Percentiles rank a stretch among this genome's conserved stretches.
phyloP scores from a whole-genome alignment of 2,329 filamentous ascomycete genomes.

The Rhytidhysteron rufulum region DNA sequence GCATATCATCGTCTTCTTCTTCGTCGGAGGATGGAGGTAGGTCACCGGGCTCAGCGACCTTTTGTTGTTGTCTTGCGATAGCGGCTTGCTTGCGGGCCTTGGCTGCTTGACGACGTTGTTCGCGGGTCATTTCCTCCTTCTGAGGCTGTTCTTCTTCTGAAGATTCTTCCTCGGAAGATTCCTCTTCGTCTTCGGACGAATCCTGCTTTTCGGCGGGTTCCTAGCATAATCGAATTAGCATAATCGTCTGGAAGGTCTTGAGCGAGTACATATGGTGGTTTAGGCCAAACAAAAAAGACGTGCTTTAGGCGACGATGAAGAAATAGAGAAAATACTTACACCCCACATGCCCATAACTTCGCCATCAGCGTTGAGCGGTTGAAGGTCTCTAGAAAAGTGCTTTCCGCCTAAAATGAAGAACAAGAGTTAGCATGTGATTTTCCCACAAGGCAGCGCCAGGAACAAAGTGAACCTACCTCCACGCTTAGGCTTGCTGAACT shows the following conservation, averaged over 20 bases:
- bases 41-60: conserved; percentile 76
- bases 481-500: conserved; percentile 89
- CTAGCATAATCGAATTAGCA: conserved; percentile 54
- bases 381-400: conserved; percentile 88
- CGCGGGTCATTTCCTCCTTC: conserved; percentile 65
- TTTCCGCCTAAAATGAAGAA: conserved; percentile 66
- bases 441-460: not conserved
- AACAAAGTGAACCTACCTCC: conserved; percentile 61
- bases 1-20: conserved; percentile 63
- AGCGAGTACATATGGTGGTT: conserved; percentile 4
- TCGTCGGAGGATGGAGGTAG: conserved; percentile 69
- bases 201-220: conserved; percentile 34
- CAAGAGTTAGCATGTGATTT: conserved; percentile 1
- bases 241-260: not conserved
- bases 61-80: conserved; percentile 69
- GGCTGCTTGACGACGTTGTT: conserved; percentile 81
- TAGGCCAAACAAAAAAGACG: not conserved
- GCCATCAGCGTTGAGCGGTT: conserved; percentile 83
- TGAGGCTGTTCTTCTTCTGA: conserved; percentile 38
- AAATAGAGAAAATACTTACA: conserved; percentile 42
- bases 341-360: conserved; percentile 88
- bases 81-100: conserved; percentile 91
- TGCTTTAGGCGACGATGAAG: too few species aligned
- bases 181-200: conserved; percentile 35
- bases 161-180: conserved; percentile 46